Conservation (phyloP, 225 moss, liverwort and hornwort species). For the Polytrichum formosum region DNA sequence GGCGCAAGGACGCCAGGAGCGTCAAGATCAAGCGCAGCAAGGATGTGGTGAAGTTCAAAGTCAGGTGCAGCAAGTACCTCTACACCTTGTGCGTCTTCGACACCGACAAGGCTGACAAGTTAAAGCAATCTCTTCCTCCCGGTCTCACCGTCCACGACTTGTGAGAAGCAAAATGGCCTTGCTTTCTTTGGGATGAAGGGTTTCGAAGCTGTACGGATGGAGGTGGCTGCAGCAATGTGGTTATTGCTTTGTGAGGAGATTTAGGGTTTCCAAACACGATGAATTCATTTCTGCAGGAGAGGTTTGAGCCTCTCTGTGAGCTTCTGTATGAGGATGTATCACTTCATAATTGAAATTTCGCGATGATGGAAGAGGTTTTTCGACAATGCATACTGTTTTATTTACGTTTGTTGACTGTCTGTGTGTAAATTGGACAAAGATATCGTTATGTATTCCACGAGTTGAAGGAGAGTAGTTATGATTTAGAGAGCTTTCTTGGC, state of each 20-base stretch:
- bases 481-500: no score
- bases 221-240: no score
- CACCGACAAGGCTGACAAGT: constrained; percentile 91
- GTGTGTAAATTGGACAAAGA: no score
- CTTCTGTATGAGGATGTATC: constrained; percentile 4
- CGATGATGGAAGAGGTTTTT: neutral
- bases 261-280: neutral
- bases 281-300: neutral
- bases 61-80: constrained; percentile 90
- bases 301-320: constrained; percentile 6
- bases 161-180: constrained; percentile 4
- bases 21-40: constrained; percentile 98
- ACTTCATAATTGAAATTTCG: neutral
- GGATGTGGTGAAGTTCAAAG: constrained; percentile 98
- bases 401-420: neutral
- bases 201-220: neutral
- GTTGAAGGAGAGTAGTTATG: no score
- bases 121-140: constrained; percentile 93
- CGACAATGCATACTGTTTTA: neutral
- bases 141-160: constrained; percentile 79
- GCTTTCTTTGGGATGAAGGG: neutral
- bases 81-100: constrained; percentile 95
- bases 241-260: neutral
- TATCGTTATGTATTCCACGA: no score
- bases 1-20: constrained; percentile 93